phyloP scores from a whole-genome alignment of 2,329 filamentous ascomycete species.

The Trichoderma arundinaceum region DNA sequence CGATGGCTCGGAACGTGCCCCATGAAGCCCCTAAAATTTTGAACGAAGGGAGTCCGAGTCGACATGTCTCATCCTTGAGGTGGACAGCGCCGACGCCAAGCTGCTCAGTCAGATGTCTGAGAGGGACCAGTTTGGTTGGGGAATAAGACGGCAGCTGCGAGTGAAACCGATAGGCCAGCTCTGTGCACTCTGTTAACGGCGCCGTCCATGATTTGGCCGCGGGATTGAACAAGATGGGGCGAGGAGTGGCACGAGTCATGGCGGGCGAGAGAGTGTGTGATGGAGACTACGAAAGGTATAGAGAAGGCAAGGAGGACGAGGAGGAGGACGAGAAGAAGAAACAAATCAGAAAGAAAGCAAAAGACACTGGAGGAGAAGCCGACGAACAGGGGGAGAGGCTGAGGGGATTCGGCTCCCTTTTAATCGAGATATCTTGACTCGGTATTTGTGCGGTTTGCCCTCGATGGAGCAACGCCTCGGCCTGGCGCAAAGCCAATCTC shows the following conservation, averaged over 20 bases:
- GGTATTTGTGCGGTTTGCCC: background rate
- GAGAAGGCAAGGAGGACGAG: too few relatives aligned
- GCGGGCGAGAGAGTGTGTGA: slow-evolving; percentile 11
- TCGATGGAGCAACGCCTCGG: background rate
- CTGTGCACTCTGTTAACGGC: slow-evolving; percentile 4
- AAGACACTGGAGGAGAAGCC: background rate
- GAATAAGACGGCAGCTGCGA: slow-evolving; percentile 46
- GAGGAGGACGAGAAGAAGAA: background rate
- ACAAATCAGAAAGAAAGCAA: background rate
- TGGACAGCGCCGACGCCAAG: slow-evolving; percentile 64
- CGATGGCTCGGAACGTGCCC: slow-evolving; percentile 67
- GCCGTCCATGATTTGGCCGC: slow-evolving; percentile 31
- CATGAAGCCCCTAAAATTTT: slow-evolving; percentile 83
- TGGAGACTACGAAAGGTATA: too few relatives aligned
- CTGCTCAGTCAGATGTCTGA: slow-evolving; percentile 61
- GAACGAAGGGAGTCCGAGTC: slow-evolving; percentile 74
- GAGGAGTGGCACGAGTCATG: slow-evolving; percentile 26
- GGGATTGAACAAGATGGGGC: slow-evolving; percentile 33
- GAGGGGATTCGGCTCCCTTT: slow-evolving; percentile 13
- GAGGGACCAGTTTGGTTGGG: slow-evolving; percentile 56
- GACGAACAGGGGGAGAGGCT: background rate
- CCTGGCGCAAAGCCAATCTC: slow-evolving; percentile 2
- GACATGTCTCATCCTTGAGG: slow-evolving; percentile 72
- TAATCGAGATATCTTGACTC: slow-evolving; percentile 8
- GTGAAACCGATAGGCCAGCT: slow-evolving; percentile 33